phyloP scores from a whole-genome alignment of 257 asterid species.

The Fraxinus cuspidata region DNA sequence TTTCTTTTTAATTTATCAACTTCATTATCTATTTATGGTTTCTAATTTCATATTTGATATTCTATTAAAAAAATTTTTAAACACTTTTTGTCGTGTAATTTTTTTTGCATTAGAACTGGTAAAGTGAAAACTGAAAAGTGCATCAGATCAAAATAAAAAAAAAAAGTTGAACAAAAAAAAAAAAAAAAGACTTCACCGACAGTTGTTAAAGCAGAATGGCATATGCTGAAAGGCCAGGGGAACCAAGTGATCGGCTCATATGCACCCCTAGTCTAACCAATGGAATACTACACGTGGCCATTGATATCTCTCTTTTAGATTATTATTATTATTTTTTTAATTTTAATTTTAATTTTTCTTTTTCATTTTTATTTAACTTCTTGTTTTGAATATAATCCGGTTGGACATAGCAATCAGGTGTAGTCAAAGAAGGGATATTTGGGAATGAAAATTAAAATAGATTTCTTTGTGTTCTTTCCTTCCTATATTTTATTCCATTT shows the following conservation, averaged over 20 bases:
- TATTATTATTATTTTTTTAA: no score
- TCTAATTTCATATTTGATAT: no score
- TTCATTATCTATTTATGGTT: no score
- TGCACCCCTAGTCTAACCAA: neutral
- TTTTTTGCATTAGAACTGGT: neutral
- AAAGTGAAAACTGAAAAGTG: neutral
- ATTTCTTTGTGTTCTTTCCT: neutral
- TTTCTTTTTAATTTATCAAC: no score
- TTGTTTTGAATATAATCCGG: no score
- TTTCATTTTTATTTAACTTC: no score
- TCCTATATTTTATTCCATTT: no score
- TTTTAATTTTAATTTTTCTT: no score
- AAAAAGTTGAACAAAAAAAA: neutral
- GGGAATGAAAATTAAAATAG: neutral
- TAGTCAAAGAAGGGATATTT: neutral
- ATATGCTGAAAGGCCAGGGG: constrained; percentile 19
- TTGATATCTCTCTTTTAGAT: no score
- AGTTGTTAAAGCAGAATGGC: constrained; percentile 30
- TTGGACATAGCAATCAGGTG: neutral
- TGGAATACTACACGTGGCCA: neutral
- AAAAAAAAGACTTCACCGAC: neutral
- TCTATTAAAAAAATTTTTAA: neutral
- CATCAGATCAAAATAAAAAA: neutral
- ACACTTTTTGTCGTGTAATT: neutral
- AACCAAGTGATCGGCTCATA: neutral